A percentile compares a stretch with the other conserved stretches of the same genome.
Conservation (phyloP, 2,329 filamentous ascomycete genomes). For the Neonectria coccinea region DNA sequence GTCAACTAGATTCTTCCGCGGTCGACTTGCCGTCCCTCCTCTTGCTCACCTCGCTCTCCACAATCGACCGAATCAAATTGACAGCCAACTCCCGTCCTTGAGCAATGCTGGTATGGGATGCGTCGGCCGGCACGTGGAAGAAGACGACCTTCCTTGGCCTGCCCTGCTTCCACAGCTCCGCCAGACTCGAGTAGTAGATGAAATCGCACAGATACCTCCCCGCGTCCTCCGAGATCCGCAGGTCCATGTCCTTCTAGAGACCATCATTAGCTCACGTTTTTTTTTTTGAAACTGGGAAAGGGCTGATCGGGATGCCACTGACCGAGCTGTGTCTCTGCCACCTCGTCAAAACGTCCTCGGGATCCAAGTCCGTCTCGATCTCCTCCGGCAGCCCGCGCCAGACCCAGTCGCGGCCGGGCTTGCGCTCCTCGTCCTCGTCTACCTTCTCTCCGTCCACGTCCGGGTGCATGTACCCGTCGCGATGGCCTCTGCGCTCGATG, state of each 20-base stretch:
- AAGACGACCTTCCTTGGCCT: slow-evolving; percentile 70
- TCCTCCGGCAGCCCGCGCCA: slow-evolving; percentile 67
- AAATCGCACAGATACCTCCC: slow-evolving; percentile 83
- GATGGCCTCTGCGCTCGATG: slow-evolving; percentile 76
- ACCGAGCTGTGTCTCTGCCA: slow-evolving; percentile 68
- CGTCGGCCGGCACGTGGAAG: slow-evolving; percentile 76
- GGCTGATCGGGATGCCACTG: slow-evolving; percentile 36
- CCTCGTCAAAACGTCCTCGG: slow-evolving; percentile 65
- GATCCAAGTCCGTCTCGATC: slow-evolving; percentile 67
- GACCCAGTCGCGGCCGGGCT: slow-evolving; percentile 60
- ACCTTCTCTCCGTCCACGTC: slow-evolving; percentile 76
- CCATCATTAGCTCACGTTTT: slow-evolving; percentile 24
- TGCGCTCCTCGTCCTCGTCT: slow-evolving; percentile 65
- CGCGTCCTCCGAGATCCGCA: slow-evolving; percentile 75
- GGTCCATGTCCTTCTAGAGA: slow-evolving; percentile 54
- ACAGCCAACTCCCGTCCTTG: slow-evolving; percentile 64
- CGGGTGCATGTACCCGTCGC: slow-evolving; percentile 75
- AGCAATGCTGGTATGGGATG: slow-evolving; percentile 60
- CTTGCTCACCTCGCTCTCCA: slow-evolving; percentile 59
- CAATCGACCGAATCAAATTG: slow-evolving; percentile 68
- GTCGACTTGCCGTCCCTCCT: slow-evolving; percentile 19
- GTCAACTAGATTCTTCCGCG: not conserved
- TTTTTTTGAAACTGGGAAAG: not conserved
- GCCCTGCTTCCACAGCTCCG: slow-evolving; percentile 63
- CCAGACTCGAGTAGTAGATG: slow-evolving; percentile 78